These are phyloP conservation scores for Talaromyces verruculosus DNA, from an alignment of 2,329 filamentous ascomycete species.

Conservation along the genomic window DNA sequence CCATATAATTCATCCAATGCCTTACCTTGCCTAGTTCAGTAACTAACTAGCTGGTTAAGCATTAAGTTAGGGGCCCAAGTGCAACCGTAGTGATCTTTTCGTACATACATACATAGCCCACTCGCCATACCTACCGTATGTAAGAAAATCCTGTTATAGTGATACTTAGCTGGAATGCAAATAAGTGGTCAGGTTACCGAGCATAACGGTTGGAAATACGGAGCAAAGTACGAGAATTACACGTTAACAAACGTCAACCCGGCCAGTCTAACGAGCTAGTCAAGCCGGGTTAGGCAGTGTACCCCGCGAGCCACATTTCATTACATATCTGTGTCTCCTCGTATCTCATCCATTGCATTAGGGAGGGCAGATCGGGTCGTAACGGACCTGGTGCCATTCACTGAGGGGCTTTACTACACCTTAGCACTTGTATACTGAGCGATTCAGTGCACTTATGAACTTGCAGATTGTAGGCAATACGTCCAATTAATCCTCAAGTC, in stretches of 20 bases:
- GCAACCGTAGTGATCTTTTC: background rate
- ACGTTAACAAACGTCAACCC: background rate
- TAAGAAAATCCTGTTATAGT: background rate
- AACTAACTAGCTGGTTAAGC: background rate
- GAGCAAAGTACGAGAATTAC: constrained; percentile 5
- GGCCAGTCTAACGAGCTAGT: background rate
- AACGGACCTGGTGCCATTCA: background rate
- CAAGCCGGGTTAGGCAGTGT: background rate
- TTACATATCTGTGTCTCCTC: background rate
- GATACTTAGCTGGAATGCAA: background rate
- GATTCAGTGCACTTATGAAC: background rate
- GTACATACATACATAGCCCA: background rate
- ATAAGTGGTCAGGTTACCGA: background rate
- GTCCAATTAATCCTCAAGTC: background rate
- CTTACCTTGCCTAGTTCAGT: background rate
- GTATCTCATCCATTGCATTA: background rate
- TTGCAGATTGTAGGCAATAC: background rate
- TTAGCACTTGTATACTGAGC: background rate
- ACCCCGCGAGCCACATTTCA: background rate
- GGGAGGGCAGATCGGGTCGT: constrained; percentile 12
- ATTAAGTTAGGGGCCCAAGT: constrained; percentile 5
- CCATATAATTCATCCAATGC: background rate
- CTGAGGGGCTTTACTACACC: background rate
- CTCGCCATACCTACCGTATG: background rate
- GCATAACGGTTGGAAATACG: background rate